These are phyloP conservation scores for Aquilaria sinensis DNA, from an alignment of 345 rosid species.

Conservation along the genomic window DNA sequence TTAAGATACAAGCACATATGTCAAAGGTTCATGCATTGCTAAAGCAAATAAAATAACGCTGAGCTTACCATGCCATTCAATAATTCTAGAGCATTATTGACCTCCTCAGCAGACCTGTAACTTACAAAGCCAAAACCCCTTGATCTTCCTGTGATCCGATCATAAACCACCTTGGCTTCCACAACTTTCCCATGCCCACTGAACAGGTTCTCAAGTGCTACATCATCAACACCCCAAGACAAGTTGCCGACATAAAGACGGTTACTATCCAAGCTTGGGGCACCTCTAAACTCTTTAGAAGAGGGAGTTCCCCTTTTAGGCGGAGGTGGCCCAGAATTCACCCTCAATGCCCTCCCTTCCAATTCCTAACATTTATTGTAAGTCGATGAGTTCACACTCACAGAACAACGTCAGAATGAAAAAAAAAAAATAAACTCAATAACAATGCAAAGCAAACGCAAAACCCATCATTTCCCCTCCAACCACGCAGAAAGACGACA, in stretches of 20 bases:
- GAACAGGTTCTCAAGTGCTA: slow-evolving; percentile 74
- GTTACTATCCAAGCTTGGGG: slow-evolving; percentile 26
- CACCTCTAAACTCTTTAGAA: slow-evolving; percentile 34
- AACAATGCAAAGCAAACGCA: not conserved
- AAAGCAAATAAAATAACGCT: not conserved
- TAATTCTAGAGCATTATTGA: slow-evolving; percentile 56
- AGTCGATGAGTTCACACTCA: not conserved
- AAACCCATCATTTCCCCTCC: not conserved
- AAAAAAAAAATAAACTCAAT: not conserved
- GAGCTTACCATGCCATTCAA: slow-evolving; percentile 81
- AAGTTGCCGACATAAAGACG: slow-evolving; percentile 86
- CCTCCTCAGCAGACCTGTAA: slow-evolving; percentile 74
- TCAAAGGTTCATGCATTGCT: not conserved
- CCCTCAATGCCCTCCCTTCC: slow-evolving; percentile 87
- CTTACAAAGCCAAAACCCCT: slow-evolving; percentile 97
- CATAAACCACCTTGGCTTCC: slow-evolving; percentile 92
- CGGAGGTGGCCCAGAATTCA: slow-evolving; percentile 82
- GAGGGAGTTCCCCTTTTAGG: slow-evolving; percentile 48
- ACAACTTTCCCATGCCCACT: slow-evolving; percentile 82
- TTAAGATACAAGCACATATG: not conserved
- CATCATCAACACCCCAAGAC: slow-evolving; percentile 90
- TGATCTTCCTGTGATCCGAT: slow-evolving; percentile 90
- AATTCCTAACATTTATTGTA: slow-evolving; percentile 48
- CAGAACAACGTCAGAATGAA: not conserved
- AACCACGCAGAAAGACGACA: not conserved